Evolutionary conservation across 768 basidiomycete genomes (phyloP).

Genomic region (Tricholoma furcatifolium): DNA sequence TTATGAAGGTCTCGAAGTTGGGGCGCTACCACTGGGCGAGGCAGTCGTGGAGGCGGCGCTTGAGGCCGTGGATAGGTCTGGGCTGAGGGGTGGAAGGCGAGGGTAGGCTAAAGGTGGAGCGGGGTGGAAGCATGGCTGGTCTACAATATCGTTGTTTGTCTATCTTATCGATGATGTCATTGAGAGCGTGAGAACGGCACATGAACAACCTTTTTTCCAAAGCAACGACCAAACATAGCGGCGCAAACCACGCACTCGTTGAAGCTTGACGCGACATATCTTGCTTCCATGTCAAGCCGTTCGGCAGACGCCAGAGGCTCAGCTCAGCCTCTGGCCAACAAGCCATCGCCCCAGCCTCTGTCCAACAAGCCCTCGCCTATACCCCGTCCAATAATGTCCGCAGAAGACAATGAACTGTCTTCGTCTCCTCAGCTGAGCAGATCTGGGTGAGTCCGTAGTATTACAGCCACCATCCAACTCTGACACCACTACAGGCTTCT

Average conservation of each 20-base stretch:
- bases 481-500: constrained; percentile 42
- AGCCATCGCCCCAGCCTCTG: no score
- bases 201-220: no score
- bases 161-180: neutral
- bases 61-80: constrained; percentile 87
- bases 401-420: neutral
- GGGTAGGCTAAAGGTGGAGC: no score
- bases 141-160: neutral
- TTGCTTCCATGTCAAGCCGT: constrained; percentile 2
- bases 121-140: no score
- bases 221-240: no score
- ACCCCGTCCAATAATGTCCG: no score
- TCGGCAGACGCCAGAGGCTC: constrained; percentile 1
- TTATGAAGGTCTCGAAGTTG: constrained; percentile 99
- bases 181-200: no score
- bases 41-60: constrained; percentile 82
- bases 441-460: constrained; percentile 49
- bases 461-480: constrained; percentile 26
- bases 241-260: no score
- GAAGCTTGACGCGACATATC: no score
- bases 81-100: no score
- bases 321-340: no score
- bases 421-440: constrained; percentile 39
- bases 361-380: no score
- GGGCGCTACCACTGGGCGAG: constrained; percentile 99